Evolutionary conservation across 208 protist species (phyloP).

Genomic region (Wallacemonas sp.): DNA sequence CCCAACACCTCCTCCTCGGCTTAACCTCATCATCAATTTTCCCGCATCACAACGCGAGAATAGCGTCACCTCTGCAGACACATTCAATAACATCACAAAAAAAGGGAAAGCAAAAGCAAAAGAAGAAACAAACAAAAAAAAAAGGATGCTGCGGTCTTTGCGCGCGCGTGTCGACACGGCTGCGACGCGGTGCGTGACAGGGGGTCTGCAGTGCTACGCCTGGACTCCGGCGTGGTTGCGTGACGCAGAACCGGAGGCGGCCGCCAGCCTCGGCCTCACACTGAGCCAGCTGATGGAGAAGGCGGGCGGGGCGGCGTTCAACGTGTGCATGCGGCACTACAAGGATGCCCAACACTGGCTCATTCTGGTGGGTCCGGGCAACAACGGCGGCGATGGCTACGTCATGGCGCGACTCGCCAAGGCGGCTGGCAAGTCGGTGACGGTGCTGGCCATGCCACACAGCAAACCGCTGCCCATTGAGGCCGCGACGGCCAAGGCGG

Average conservation of each 20-base stretch:
- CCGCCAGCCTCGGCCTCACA: conserved; percentile 43
- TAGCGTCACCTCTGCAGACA: background rate
- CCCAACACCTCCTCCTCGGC: no score
- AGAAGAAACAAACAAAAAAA: background rate
- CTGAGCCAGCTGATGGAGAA: conserved; percentile 73
- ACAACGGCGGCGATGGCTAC: conserved; percentile 89
- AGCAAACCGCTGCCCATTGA: conserved; percentile 57
- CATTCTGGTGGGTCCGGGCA: conserved; percentile 77
- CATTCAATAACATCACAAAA: conserved; percentile 4
- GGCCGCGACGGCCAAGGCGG: conserved; percentile 42
- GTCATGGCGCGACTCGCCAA: conserved; percentile 66
- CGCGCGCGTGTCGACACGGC: conserved; percentile 21
- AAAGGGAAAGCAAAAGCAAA: background rate
- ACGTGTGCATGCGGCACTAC: conserved; percentile 43
- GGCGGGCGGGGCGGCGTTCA: conserved; percentile 59
- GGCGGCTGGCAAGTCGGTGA: conserved; percentile 36
- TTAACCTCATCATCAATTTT: no score
- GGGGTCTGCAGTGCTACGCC: conserved; percentile 25
- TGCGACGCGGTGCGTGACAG: conserved; percentile 23
- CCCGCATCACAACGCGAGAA: no score
- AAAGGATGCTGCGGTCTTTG: background rate
- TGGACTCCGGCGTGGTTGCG: conserved; percentile 79
- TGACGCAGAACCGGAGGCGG: conserved; percentile 57
- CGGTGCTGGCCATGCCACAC: conserved; percentile 57
- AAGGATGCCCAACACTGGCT: conserved; percentile 49